Conservation (phyloP, 179 eudicot genomes). For the Carnegiea gigantea region DNA sequence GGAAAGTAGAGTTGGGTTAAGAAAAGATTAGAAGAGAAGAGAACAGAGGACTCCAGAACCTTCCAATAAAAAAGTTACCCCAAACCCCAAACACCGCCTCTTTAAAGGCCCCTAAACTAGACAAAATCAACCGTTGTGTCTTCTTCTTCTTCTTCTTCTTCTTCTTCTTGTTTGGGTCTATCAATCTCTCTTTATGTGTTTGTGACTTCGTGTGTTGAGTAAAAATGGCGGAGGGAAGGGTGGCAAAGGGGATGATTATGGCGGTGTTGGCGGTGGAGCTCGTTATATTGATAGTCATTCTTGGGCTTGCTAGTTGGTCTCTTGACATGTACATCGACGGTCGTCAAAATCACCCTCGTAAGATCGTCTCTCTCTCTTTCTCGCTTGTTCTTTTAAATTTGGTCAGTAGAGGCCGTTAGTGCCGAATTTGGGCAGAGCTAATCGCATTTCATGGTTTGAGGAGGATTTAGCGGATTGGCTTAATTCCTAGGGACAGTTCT, state of each 20-base stretch:
- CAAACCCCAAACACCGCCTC: conserved; percentile 6
- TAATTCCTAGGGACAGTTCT: no score
- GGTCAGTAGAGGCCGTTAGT: background rate
- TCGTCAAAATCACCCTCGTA: conserved; percentile 57
- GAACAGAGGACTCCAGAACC: conserved; percentile 23
- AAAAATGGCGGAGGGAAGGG: conserved; percentile 49
- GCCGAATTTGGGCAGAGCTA: no score
- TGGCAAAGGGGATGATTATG: conserved; percentile 47
- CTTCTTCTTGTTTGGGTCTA: background rate
- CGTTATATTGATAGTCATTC: conserved; percentile 44
- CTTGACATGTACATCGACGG: conserved; percentile 67
- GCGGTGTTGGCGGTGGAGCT: conserved; percentile 50
- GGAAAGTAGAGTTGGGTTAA: background rate
- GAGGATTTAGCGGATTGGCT: no score
- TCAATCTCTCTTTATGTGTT: background rate
- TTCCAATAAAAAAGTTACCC: conserved; percentile 12
- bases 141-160: background rate
- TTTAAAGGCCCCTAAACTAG: background rate
- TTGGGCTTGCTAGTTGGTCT: conserved; percentile 70
- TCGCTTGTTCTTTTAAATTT: background rate
- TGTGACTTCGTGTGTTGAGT: background rate
- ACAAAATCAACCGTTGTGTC: conserved; percentile 22
- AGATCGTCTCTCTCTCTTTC: conserved; percentile 7
- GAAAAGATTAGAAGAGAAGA: background rate
- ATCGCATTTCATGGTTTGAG: no score